Evolutionary conservation across 1,139 yeast genomes (phyloP).

Genomic region (Pichia sp.): DNA sequence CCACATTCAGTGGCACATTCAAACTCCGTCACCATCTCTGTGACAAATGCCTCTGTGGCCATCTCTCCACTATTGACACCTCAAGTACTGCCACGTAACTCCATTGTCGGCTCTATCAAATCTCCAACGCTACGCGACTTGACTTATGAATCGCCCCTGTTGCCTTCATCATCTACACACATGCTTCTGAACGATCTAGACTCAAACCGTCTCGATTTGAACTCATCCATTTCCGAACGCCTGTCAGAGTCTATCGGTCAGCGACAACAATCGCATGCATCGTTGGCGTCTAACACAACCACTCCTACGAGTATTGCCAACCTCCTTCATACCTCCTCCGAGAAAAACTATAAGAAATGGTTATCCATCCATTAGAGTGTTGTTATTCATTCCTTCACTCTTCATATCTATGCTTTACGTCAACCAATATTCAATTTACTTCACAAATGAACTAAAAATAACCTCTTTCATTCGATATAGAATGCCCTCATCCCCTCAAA

Average conservation of each 20-base stretch:
- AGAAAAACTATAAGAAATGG: constrained; percentile 27
- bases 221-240: constrained; percentile 7
- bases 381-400: no score
- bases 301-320: constrained; percentile 22
- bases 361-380: constrained; percentile 23
- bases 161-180: constrained; percentile 9
- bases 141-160: constrained; percentile 26
- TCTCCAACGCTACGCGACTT: constrained; percentile 22
- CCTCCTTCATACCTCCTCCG: constrained; percentile 24
- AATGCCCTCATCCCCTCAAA: no score
- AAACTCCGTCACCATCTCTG: background rate
- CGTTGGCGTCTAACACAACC: no score
- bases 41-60: constrained; percentile 3
- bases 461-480: no score
- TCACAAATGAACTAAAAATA: no score
- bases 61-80: constrained; percentile 26
- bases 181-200: constrained; percentile 21
- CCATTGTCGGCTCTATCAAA: constrained; percentile 13
- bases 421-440: no score
- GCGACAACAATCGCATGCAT: no score
- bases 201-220: constrained; percentile 24
- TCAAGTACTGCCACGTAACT: constrained; percentile 15
- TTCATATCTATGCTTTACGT: no score
- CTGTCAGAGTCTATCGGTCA: constrained; percentile 2
- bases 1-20: no score